A percentile compares a stretch with the other conserved stretches of the same genome.
phyloP scores from a whole-genome alignment of 805 yeast species.

The Starmerella tilneyi region DNA sequence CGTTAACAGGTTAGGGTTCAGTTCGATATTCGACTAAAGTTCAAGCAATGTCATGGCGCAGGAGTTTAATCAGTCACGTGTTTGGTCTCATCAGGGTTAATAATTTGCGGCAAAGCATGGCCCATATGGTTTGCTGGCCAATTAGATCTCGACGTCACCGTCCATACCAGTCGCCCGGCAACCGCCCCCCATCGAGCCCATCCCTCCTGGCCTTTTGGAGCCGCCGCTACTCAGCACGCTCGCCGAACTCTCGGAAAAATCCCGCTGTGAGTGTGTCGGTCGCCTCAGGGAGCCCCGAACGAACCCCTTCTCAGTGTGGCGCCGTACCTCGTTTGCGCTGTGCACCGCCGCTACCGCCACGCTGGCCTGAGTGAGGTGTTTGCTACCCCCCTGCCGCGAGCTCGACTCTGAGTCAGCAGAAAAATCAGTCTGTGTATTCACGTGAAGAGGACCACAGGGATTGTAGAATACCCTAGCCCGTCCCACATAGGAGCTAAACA shows the following conservation, averaged over 20 bases:
- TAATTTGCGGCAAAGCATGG: no score
- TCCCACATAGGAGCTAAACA: background rate
- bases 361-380: slow-evolving; percentile 3
- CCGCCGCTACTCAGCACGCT: slow-evolving; percentile 1
- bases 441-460: background rate
- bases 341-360: background rate
- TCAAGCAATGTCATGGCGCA: no score
- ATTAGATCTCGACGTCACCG: slow-evolving; percentile 7
- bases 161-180: slow-evolving; percentile 6
- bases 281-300: slow-evolving; percentile 7
- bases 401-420: slow-evolving; percentile 1
- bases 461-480: background rate
- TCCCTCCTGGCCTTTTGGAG: slow-evolving; percentile 2
- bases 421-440: no score
- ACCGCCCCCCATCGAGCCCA: slow-evolving; percentile 5
- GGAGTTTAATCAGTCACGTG: background rate
- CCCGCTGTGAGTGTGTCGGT: slow-evolving; percentile 1
- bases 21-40: no score
- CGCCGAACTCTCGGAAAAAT: background rate
- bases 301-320: slow-evolving; percentile 1
- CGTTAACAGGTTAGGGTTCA: no score
- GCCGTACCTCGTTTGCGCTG: background rate
- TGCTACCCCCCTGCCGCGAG: background rate
- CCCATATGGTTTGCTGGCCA: slow-evolving; percentile 9
- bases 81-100: no score